Evolutionary conservation across 2,329 filamentous ascomycete species (phyloP).

Genomic region (Thielaviopsis populi): DNA sequence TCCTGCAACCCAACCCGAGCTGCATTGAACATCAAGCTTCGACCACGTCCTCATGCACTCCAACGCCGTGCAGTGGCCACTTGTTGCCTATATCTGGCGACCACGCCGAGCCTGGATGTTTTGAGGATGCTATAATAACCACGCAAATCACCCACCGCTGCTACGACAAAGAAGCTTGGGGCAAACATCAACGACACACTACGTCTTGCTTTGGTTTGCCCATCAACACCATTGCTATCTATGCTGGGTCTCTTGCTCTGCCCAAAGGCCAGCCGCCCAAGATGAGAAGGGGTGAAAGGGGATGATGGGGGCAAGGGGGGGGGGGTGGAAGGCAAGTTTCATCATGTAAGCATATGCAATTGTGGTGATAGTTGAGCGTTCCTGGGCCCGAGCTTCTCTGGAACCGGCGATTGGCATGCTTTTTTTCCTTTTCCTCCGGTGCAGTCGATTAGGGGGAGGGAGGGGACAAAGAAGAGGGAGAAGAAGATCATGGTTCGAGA

Average conservation of each 20-base stretch:
- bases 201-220: no score
- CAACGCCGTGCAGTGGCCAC: neutral
- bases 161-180: conserved; percentile 1
- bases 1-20: neutral
- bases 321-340: neutral
- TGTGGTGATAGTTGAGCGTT: neutral
- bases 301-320: no score
- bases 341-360: neutral
- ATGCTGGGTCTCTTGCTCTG: neutral
- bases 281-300: neutral
- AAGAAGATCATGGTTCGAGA: neutral
- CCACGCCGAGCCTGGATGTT: neutral
- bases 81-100: neutral
- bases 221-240: no score
- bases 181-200: neutral
- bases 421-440: neutral
- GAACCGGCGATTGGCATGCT: neutral
- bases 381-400: neutral
- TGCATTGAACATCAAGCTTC: neutral
- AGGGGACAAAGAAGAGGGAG: neutral
- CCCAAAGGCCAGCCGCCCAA: neutral
- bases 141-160: neutral
- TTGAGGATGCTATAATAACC: neutral
- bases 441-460: neutral
- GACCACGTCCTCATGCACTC: neutral